Base-by-base conservation (phyloP, 805 yeast species). In the Starmerella powellii region DNA sequence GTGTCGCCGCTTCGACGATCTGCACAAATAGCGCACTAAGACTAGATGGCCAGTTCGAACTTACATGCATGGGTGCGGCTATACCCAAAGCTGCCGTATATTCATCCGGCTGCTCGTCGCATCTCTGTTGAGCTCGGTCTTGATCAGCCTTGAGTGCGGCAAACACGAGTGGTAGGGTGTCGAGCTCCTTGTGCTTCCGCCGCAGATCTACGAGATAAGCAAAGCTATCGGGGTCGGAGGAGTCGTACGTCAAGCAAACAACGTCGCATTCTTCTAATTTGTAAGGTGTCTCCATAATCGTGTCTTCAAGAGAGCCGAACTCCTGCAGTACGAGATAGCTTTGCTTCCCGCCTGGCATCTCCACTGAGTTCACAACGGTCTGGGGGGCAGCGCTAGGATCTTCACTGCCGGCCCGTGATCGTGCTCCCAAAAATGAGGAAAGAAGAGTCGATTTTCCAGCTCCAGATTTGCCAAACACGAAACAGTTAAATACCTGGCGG, bases 81-180 rank as follows among this genome's bases (percentile, higher is more conserved):
- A 91, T 58, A 6, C 65, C 59, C 5, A 86, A 60, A 4, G 72
- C 68, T 23, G 83, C 66, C 0, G 95, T 78, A 55, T 78, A 86
- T 21, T 75, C 78, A 52, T 91, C 97, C 0, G 99, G 98, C 56
- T 84, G 95, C 5, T 71, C 64, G 42, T 74, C 82, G 30, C 80
- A 76, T 29, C 98, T 62, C 56, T 91, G 99, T 56, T 88, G 96
- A 57, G 87, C 97, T 51, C 93, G 77, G 59, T 91, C 99, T 29
- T 85, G 66, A 61, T 91, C 99, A 0, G 98, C 97, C 56, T 91
- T 91, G 28, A 87, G 64, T 0, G 95, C 98, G 1, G 87, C 96
- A 55, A 79, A 83, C 0, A 91, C 77, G 3, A 80, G 72, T 0
- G 99, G 99, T 2, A 91, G 63, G 40, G 71, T 70, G 50, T 78